These are phyloP conservation scores for Colletotrichum sp. DNA, from an alignment of 2,329 filamentous ascomycete genomes.

Conservation along the genomic window DNA sequence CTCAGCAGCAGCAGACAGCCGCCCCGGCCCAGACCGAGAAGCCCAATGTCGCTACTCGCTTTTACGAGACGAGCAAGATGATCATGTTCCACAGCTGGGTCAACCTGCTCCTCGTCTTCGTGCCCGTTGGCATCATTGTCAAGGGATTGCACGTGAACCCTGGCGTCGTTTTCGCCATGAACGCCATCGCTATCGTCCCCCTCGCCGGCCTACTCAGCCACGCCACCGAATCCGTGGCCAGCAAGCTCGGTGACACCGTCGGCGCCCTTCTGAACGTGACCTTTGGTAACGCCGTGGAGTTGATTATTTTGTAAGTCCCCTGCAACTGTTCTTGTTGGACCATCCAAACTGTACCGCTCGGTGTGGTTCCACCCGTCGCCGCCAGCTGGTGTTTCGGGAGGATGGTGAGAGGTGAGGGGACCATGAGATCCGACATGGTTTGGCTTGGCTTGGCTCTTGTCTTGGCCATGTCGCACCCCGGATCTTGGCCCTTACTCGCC, in stretches of 20 bases:
- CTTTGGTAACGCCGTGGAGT: constrained; percentile 79
- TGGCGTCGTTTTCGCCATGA: constrained; percentile 73
- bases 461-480: constrained; percentile 10
- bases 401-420: constrained; percentile 9
- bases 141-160: constrained; percentile 55
- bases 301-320: constrained; percentile 72
- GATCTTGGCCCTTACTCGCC: background rate
- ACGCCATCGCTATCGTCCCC: constrained; percentile 77
- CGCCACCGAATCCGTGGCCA: constrained; percentile 78
- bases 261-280: constrained; percentile 78
- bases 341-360: background rate
- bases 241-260: constrained; percentile 73
- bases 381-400: background rate
- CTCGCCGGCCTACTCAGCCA: constrained; percentile 74
- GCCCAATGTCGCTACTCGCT: constrained; percentile 7
- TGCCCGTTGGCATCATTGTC: constrained; percentile 76
- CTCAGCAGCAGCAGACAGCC: background rate
- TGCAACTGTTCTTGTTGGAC: background rate
- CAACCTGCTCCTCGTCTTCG: constrained; percentile 78
- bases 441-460: constrained; percentile 6
- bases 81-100: constrained; percentile 76
- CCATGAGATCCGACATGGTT: background rate
- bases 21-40: background rate
- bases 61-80: constrained; percentile 38
- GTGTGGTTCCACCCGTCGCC: background rate